phyloP scores from a whole-genome alignment of 2,329 filamentous ascomycete genomes.

The Aspergillus flavus region DNA sequence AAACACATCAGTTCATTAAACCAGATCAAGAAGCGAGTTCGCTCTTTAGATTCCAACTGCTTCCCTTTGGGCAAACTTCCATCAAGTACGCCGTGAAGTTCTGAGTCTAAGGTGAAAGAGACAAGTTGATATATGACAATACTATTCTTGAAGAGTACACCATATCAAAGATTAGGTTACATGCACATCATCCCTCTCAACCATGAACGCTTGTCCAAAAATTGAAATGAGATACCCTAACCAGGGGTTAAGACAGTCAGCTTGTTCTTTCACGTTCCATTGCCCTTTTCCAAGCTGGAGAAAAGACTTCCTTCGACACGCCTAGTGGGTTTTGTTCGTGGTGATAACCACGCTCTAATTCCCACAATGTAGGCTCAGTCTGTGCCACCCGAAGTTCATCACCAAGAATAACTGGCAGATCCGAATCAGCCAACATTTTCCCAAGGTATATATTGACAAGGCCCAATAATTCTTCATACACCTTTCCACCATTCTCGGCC shows the following conservation, averaged over 20 bases:
- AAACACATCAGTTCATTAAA: neutral
- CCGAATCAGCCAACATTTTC: neutral
- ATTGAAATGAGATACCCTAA: neutral
- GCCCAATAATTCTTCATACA: neutral
- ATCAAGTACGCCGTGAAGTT: no score
- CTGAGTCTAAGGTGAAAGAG: neutral
- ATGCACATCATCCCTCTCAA: neutral
- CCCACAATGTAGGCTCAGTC: neutral
- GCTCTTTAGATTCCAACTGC: no score
- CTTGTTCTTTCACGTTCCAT: neutral
- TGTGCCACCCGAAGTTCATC: neutral
- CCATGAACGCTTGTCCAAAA: neutral
- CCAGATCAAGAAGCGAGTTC: neutral
- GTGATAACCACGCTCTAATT: neutral
- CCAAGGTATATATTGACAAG: neutral
- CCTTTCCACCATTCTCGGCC: neutral
- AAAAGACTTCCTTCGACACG: neutral
- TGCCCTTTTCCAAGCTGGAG: neutral
- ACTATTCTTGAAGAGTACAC: neutral
- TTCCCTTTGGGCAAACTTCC: neutral
- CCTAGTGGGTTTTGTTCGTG: neutral
- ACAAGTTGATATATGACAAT: neutral
- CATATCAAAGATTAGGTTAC: neutral
- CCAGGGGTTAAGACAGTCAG: neutral
- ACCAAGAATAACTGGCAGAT: neutral